Evolutionary conservation across 306 rosid species (phyloP).

Genomic region (Phaseolus lunatus): DNA sequence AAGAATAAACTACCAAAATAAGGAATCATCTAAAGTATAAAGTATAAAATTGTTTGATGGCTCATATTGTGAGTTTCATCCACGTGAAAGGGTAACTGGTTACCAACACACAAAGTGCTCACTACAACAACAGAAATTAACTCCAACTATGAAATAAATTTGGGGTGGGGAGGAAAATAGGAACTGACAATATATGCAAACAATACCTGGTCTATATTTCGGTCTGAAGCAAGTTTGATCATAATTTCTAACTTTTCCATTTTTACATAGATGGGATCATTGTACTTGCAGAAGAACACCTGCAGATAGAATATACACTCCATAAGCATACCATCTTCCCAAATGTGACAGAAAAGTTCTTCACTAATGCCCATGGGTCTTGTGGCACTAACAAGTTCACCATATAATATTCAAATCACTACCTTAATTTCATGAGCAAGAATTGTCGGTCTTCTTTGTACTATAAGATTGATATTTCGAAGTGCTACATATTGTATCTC

Average conservation of each 20-base stretch:
- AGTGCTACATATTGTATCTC: conserved; percentile 96
- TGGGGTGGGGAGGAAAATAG: conserved; percentile 7
- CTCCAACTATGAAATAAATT: not conserved
- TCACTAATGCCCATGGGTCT: conserved; percentile 14
- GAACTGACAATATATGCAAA: conserved; percentile 14
- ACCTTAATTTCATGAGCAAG: conserved; percentile 99
- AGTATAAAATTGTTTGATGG: not conserved
- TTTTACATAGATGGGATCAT: conserved; percentile 94
- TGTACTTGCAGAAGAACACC: conserved; percentile 97
- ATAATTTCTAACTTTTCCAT: conserved; percentile 95
- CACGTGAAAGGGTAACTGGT: conserved; percentile 1
- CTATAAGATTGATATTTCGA: conserved; percentile 92
- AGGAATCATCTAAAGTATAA: conserved; percentile 12
- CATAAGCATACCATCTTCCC: conserved; percentile 35
- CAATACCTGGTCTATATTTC: conserved; percentile 89
- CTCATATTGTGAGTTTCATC: conserved; percentile 6
- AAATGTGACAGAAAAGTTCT: conserved; percentile 10
- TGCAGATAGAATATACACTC: conserved; percentile 45
- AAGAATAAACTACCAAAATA: conserved; percentile 4
- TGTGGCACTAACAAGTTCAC: conserved; percentile 15
- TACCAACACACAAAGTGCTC: not conserved
- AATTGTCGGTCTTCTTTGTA: conserved; percentile 92
- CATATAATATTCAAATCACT: conserved; percentile 29
- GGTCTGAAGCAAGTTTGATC: conserved; percentile 94
- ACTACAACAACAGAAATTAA: conserved; percentile 19